Evolutionary conservation across 1,139 yeast species (phyloP).

Genomic region (Torulaspora globosa): DNA sequence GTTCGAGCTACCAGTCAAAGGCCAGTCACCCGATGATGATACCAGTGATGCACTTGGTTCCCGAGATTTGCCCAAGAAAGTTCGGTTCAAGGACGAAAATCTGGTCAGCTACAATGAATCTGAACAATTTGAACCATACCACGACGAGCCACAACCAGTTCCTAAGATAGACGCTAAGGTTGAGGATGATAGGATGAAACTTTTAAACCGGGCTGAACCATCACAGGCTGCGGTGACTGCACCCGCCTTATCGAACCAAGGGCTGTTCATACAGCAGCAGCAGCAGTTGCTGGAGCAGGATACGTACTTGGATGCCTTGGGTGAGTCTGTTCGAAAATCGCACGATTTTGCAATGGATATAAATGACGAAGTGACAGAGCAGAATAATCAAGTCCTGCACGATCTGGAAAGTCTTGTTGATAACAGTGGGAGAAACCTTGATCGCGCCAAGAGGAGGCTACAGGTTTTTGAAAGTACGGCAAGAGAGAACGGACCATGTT

Average conservation of each 20-base stretch:
- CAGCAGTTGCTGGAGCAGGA: constrained; percentile 34
- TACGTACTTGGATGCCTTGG: constrained; percentile 26
- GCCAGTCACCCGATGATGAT: constrained; percentile 3
- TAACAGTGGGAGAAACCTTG: constrained; percentile 26
- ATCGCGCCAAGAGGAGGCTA: constrained; percentile 29
- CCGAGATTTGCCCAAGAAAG: constrained; percentile 23
- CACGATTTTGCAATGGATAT: constrained; percentile 33
- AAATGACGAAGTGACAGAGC: constrained; percentile 31
- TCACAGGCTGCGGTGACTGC: constrained; percentile 1
- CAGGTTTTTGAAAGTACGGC: constrained; percentile 29
- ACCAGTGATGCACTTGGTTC: neutral
- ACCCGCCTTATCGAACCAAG: constrained; percentile 28
- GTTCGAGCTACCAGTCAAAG: constrained; percentile 11
- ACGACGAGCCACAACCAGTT: constrained; percentile 18
- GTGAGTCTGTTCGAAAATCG: constrained; percentile 25
- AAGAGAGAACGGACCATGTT: constrained; percentile 34
- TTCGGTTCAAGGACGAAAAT: constrained; percentile 30
- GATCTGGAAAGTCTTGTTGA: constrained; percentile 34
- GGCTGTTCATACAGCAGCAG: constrained; percentile 32
- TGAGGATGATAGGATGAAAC: constrained; percentile 8
- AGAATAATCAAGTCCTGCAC: constrained; percentile 28
- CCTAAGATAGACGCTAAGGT: constrained; percentile 1
- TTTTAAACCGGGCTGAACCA: constrained; percentile 3
- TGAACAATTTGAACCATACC: constrained; percentile 24
- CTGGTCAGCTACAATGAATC: constrained; percentile 14